Conservation (phyloP, 1,284 basidiomycete species). For the Ganoderma sp. region DNA sequence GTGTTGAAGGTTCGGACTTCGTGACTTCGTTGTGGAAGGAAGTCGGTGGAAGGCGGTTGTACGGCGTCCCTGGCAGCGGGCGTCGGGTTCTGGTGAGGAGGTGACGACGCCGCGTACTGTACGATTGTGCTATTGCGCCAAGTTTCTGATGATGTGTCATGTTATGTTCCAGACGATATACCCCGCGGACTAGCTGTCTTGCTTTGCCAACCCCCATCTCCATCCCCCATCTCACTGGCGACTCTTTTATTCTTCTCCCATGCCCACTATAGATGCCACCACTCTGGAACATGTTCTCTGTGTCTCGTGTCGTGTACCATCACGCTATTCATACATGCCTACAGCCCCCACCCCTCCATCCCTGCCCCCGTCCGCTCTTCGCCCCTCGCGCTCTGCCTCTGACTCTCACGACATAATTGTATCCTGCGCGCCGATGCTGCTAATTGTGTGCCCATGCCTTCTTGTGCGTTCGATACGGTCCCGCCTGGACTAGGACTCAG, state of each 20-base stretch:
- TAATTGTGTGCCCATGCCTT: slow-evolving; percentile 7
- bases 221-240: not conserved
- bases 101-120: not conserved
- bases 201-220: not conserved
- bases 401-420: slow-evolving; percentile 9
- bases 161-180: slow-evolving; percentile 2
- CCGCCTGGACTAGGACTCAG: not conserved
- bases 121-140: not conserved
- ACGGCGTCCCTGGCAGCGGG: not conserved
- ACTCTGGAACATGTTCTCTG: slow-evolving; percentile 1
- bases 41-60: not conserved
- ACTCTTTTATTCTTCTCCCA: not conserved
- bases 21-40: slow-evolving; percentile 2
- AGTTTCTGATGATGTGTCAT: not conserved
- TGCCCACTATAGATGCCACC: slow-evolving; percentile 9
- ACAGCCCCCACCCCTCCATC: not conserved
- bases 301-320: slow-evolving; percentile 1
- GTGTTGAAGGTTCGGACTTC: slow-evolving; percentile 4
- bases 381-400: slow-evolving; percentile 3
- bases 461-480: slow-evolving; percentile 1
- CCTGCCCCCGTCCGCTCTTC: not conserved
- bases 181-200: slow-evolving; percentile 3
- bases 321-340: slow-evolving; percentile 9
- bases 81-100: not conserved
- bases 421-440: not conserved